Evolutionary conservation across 345 rosid species (phyloP).

Genomic region (Gossypium sturtianum): DNA sequence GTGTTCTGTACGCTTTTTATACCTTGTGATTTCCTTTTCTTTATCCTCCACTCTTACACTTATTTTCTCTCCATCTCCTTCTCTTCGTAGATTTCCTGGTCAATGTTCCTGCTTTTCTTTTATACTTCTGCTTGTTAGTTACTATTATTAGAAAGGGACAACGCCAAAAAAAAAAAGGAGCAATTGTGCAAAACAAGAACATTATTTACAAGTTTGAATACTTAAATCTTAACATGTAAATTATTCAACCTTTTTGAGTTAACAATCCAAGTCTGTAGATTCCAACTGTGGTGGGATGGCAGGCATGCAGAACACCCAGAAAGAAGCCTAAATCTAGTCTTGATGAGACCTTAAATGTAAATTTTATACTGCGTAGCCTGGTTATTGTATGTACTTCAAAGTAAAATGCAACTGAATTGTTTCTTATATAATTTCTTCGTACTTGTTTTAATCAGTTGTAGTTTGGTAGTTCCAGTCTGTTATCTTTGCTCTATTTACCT

Average conservation of each 20-base stretch:
- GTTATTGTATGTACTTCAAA: background rate
- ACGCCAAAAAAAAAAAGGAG: background rate
- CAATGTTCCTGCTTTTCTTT: background rate
- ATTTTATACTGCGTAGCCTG: background rate
- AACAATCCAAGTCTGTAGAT: background rate
- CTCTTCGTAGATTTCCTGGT: background rate
- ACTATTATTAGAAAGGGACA: background rate
- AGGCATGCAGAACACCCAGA: background rate
- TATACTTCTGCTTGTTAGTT: background rate
- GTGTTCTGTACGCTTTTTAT: background rate
- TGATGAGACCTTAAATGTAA: background rate
- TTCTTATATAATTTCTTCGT: background rate
- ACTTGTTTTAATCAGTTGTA: background rate
- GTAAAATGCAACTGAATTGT: background rate
- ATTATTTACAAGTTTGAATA: background rate
- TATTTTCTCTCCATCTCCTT: background rate
- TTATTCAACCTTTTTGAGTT: background rate
- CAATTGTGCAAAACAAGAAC: background rate
- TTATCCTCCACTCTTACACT: background rate
- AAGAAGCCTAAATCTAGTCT: background rate
- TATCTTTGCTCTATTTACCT: background rate
- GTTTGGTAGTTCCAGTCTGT: background rate
- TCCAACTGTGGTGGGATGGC: background rate
- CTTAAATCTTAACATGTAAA: background rate
- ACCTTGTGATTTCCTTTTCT: background rate